Evolutionary conservation across 768 basidiomycete genomes (phyloP), one percentile per base, ranked within the genome.

Genomic region (Suillus brevipes): DNA sequence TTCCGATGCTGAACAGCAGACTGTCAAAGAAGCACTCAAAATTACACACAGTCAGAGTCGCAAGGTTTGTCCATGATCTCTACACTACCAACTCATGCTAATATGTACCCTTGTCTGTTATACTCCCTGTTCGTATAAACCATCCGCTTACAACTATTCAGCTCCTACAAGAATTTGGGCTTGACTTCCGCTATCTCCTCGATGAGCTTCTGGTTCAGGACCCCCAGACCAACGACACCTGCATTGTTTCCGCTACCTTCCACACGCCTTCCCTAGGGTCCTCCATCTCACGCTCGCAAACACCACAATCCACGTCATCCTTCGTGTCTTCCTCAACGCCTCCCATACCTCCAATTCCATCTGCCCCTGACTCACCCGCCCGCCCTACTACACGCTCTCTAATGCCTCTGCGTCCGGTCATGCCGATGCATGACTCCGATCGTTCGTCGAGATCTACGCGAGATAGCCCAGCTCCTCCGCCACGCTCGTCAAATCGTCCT

Each of bases 111-210:
- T 31, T 53, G 52, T 34, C 25, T 43, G 53, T 31, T 31, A 2
- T 3, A 28, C 25, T 40, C 10, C 20, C 8, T 9, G 42, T 13
- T 12, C 55, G 28, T 38, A 12, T 12, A 60, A 66, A 52, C 68
- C 47, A 25, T 3, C 9, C 64, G 56, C 31, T 42, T 20, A 40
- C 52, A 25, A 18, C 38, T 25, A 0, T 57, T 18, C 68, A 94
- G 91, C 85, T 97, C 18, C 82, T 98, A 7, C 89, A 94, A 79
- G 96, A 98, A 71, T 94, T 89, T 72, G 96, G 96, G 2, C 87
- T 98, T 42, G 96, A 97, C 78, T 97, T 98, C 75, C 90, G 91
- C 28, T 95, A 90, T 79, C 81, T 97, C n/a, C 81, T 98, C n/a
- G 88, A 93, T 40, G 82, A 84, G n/a, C 79, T 91, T 4, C 81